phyloP scores from a whole-genome alignment of 1,284 basidiomycete genomes.

The Cutaneotrichosporon spelunceum region DNA sequence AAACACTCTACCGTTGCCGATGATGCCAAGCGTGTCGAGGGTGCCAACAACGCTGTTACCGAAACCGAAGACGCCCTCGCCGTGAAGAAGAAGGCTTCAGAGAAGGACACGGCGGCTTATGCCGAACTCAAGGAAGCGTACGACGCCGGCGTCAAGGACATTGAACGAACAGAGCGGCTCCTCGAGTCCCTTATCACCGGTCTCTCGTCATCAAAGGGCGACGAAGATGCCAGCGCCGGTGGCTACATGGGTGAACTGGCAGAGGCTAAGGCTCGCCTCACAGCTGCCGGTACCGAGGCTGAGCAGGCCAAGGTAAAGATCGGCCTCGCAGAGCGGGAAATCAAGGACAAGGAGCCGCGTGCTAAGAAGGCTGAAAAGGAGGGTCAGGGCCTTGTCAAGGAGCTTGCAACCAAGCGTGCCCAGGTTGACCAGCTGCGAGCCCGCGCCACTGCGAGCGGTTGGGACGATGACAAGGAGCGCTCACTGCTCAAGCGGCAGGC shows the following conservation, averaged over 20 bases:
- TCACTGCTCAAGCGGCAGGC: constrained; percentile 61
- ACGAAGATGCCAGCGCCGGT: constrained; percentile 59
- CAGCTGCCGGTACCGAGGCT: constrained; percentile 77
- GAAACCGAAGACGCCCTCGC: constrained; percentile 61
- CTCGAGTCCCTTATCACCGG: constrained; percentile 93
- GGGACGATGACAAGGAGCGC: constrained; percentile 74
- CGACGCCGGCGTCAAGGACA: constrained; percentile 62
- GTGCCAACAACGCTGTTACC: constrained; percentile 60
- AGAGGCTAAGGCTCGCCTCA: constrained; percentile 72
- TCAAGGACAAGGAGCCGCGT: constrained; percentile 70
- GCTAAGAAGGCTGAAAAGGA: constrained; percentile 86
- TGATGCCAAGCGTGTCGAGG: constrained; percentile 65
- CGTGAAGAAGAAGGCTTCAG: constrained; percentile 62
- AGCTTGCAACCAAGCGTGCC: constrained; percentile 61
- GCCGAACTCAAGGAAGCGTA: constrained; percentile 61
- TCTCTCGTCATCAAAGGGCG: constrained; percentile 60
- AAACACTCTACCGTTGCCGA: constrained; percentile 73
- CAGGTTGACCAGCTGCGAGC: constrained; percentile 62
- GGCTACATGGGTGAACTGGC: constrained; percentile 97
- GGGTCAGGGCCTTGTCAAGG: constrained; percentile 66
- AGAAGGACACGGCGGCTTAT: constrained; percentile 49
- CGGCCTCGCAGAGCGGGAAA: constrained; percentile 73
- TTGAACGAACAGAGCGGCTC: constrained; percentile 82
- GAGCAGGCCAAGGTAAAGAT: constrained; percentile 79
- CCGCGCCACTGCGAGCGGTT: constrained; percentile 65